Percentiles rank a stretch among this genome's conserved stretches.
These are phyloP conservation scores for Claviceps fusiformis DNA, from an alignment of 2,329 filamentous ascomycete species.

Conservation along the genomic window DNA sequence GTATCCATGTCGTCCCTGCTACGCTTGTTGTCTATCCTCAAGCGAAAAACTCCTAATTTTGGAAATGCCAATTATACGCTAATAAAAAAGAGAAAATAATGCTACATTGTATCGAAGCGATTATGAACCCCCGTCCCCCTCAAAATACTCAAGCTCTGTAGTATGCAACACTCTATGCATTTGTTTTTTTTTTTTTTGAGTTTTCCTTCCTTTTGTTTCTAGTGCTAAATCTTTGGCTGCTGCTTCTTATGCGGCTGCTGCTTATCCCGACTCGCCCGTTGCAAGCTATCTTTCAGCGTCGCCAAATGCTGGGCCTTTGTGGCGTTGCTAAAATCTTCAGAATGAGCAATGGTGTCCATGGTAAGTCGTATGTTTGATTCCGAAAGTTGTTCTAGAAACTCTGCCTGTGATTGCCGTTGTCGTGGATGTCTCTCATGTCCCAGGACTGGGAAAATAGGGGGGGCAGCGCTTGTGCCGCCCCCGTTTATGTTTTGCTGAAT, in stretches of 20 bases:
- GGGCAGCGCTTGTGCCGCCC: neutral
- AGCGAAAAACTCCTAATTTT: neutral
- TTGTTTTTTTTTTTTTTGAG: too few relatives aligned
- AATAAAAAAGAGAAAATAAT: neutral
- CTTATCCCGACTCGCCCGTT: neutral
- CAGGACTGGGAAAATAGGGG: neutral
- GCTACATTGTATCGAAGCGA: neutral
- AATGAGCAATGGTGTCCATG: conserved; percentile 1
- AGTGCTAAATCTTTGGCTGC: neutral
- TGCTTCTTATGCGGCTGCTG: neutral
- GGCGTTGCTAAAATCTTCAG: neutral
- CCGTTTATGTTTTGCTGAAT: neutral
- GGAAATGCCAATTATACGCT: neutral
- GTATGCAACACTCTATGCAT: neutral
- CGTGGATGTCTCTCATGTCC: neutral
- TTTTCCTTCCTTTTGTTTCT: neutral
- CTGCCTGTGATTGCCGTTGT: neutral
- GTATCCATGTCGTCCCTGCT: neutral
- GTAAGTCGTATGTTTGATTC: conserved; percentile 1
- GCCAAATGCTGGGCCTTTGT: neutral
- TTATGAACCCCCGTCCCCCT: neutral
- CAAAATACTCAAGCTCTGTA: neutral
- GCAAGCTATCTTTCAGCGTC: neutral
- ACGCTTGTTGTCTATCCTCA: neutral
- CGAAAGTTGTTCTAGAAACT: neutral